Evolutionary conservation across 192 early-diverging fungal genomes (phyloP), one percentile per base, ranked within the genome.

Genomic region (Allomyces arbusculus): DNA sequence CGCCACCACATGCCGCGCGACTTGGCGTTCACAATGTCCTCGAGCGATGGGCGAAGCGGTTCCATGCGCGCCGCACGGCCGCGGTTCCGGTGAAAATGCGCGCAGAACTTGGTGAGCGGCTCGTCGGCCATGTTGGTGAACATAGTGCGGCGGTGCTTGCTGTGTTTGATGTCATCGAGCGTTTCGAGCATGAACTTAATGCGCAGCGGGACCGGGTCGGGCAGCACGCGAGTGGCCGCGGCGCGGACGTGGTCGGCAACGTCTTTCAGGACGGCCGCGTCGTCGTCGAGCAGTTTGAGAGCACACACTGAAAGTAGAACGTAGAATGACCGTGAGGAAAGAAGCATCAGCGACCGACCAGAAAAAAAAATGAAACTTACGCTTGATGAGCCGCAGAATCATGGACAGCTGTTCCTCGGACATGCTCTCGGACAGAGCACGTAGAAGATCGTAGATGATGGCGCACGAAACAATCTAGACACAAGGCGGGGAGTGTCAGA

Each of bases 1-100:
- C 97, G 78, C 95, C 95, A 99, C 95, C 95, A 99, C 73, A 92
- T 92, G 71, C 93, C 93, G 68, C 90, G 90, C 12, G 86, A 88
- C 22, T 84, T 81, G 40, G 90, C 75, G 12, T 82, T 76, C 58
- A 79, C 79, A 69, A 99, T 95, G 67, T 99, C 95, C 12, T 84
- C 77, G 61, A 99, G 71, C 40, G 82, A 79, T 7, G 91, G 89
- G 63, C 92, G 80, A 44, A 99, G 83, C 0, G 92, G 78, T 68
- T 96, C 92, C 23, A 22, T 43, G 43, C 1, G 33, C 63, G 40
- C 67, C 19, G 55, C 45, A 20, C 63, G 26, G 28, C 71, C 64
- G 23, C 65, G 69, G 19, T 63, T 62, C 25, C 63, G 8, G 45
- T 70, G 63, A 19, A 71, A 44, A 40, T 65, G n/a, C 14, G 14